Percentiles rank a stretch among this genome's conserved stretches.
Conservation (phyloP, 768 basidiomycete species). For the Rhodotorula paludigena region DNA sequence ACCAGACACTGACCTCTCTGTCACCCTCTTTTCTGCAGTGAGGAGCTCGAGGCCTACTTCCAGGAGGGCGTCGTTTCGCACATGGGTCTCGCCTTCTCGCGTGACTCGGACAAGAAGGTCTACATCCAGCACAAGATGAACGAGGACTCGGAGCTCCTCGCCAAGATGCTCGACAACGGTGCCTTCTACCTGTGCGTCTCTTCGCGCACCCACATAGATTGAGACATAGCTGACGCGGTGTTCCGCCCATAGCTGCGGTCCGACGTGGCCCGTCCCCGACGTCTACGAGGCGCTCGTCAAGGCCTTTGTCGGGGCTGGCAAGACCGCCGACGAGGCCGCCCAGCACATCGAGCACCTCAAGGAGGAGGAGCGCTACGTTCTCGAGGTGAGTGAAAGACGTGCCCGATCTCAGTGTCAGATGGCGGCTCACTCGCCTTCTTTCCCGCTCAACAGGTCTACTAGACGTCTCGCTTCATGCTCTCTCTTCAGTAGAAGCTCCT, state of each 20-base stretch:
- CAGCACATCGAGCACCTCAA: constrained; percentile 81
- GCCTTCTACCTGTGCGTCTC: constrained; percentile 84
- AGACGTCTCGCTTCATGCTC: no score
- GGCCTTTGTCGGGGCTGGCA: constrained; percentile 66
- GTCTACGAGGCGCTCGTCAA: constrained; percentile 87
- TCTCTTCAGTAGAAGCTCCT: no score
- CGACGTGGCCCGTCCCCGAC: constrained; percentile 89
- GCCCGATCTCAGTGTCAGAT: no score
- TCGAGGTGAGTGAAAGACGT: constrained; percentile 64
- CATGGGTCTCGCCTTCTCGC: constrained; percentile 92
- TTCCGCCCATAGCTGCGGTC: not conserved
- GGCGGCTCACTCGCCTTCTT: no score
- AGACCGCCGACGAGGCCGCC: constrained; percentile 63
- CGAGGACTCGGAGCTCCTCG: constrained; percentile 74
- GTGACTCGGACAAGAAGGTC: constrained; percentile 84
- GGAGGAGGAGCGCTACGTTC: constrained; percentile 94
- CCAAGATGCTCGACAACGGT: constrained; percentile 65
- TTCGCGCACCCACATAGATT: not conserved
- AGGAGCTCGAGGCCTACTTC: constrained; percentile 83
- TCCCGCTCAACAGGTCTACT: no score
- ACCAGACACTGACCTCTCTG: not conserved
- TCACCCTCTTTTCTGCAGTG: constrained; percentile 28
- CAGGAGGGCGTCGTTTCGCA: constrained; percentile 75
- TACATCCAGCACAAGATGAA: constrained; percentile 99
- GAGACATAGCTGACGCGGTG: not conserved